These are phyloP conservation scores for Nemania serpens DNA, from an alignment of 2,329 filamentous ascomycete species.

Conservation along the genomic window DNA sequence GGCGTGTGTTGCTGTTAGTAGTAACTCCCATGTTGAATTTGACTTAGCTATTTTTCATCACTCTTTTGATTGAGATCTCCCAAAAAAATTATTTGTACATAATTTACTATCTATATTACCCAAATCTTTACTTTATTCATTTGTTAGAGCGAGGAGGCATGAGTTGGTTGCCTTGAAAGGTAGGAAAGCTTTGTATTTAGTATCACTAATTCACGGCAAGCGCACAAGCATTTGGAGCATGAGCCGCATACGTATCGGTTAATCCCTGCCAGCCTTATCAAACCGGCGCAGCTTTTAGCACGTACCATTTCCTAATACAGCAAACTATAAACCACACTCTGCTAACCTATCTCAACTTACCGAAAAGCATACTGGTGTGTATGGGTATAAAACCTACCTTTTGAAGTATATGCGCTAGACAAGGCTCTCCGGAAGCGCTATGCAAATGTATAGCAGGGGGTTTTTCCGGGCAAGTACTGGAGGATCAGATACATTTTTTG, in stretches of 20 bases:
- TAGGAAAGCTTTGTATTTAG: conserved; percentile 16
- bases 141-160: not conserved
- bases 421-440: too few species aligned
- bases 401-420: too few species aligned
- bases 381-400: too few species aligned
- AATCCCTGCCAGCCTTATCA: conserved; percentile 8
- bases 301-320: conserved; percentile 20
- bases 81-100: too few species aligned
- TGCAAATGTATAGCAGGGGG: too few species aligned
- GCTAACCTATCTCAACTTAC: too few species aligned
- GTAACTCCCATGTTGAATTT: not conserved
- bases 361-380: too few species aligned
- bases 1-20: conserved; percentile 20
- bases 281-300: not conserved
- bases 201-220: conserved; percentile 36
- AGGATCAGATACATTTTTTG: too few species aligned
- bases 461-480: too few species aligned
- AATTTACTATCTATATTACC: too few species aligned
- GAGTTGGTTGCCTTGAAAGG: not conserved
- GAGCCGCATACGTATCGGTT: conserved; percentile 7
- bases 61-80: too few species aligned
- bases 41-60: too few species aligned
- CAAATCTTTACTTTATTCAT: not conserved
- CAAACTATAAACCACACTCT: not conserved
- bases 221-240: conserved; percentile 19